These are phyloP conservation scores for Fonsecaea monophora DNA, from an alignment of 2,329 filamentous ascomycete genomes.

Conservation along the genomic window DNA sequence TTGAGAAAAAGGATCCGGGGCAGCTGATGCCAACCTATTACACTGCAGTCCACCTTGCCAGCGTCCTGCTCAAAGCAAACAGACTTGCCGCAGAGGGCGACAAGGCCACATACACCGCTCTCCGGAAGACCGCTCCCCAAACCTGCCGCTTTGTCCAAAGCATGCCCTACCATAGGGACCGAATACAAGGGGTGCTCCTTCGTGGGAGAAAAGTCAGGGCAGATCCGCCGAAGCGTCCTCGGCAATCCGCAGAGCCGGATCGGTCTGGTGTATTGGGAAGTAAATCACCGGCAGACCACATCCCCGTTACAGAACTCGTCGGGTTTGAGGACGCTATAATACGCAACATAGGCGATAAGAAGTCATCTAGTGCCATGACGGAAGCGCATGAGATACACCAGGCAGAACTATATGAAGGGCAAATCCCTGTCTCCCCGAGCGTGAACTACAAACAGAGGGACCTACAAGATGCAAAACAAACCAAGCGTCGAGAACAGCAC, in stretches of 20 bases:
- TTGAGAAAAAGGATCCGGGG: constrained; percentile 43
- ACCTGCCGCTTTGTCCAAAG: constrained; percentile 48
- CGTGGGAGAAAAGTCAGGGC: constrained; percentile 43
- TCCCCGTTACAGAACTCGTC: constrained; percentile 20
- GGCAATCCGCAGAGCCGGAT: constrained; percentile 13
- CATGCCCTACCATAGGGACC: constrained; percentile 51
- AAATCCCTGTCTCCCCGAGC: constrained; percentile 15
- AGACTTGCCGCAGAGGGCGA: constrained; percentile 47
- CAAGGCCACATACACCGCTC: constrained; percentile 40
- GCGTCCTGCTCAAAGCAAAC: constrained; percentile 49
- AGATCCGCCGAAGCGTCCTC: constrained; percentile 35
- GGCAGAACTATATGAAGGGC: constrained; percentile 24
- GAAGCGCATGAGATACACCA: constrained; percentile 4
- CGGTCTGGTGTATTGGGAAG: constrained; percentile 32
- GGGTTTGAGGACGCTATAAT: constrained; percentile 8
- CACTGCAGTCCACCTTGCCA: constrained; percentile 53
- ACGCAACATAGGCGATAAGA: not conserved
- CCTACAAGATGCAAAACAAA: constrained; percentile 1
- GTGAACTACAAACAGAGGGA: not conserved
- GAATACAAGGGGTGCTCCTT: constrained; percentile 51
- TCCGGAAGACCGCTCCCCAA: constrained; percentile 44
- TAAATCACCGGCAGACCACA: constrained; percentile 32
- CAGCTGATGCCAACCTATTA: constrained; percentile 54
- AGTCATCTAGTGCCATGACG: not conserved
- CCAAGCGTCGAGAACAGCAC: constrained; percentile 1